phyloP scores from a whole-genome alignment of 2,329 filamentous ascomycete genomes.

The Biscogniauxia mediterranea region DNA sequence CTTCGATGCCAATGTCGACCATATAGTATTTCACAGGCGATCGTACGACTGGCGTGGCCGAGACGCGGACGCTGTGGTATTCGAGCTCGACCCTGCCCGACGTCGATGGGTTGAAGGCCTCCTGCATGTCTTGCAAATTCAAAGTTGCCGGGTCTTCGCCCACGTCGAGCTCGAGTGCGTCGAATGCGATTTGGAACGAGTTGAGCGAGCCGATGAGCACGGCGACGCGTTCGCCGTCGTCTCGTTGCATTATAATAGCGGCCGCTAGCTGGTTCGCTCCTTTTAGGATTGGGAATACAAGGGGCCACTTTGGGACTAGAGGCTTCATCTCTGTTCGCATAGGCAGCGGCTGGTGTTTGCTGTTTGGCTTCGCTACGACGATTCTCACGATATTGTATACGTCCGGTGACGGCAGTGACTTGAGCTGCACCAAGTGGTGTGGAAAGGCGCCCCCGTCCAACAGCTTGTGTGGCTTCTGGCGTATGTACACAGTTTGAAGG shows the following conservation, averaged over 20 bases:
- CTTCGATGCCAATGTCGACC: conserved; percentile 13
- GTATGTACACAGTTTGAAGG: conserved; percentile 28
- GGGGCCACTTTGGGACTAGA: conserved; percentile 7
- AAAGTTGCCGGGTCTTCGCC: background rate
- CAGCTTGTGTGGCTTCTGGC: conserved; percentile 21
- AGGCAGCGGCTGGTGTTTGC: too few relatives aligned
- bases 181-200: conserved; percentile 12
- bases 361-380: too few relatives aligned
- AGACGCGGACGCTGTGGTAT: conserved; percentile 11
- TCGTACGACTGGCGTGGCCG: conserved; percentile 3
- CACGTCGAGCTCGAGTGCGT: background rate
- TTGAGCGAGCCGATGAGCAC: conserved; percentile 9
- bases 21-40: conserved; percentile 13
- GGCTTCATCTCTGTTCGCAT: too few relatives aligned
- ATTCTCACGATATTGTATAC: too few relatives aligned
- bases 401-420: too few relatives aligned
- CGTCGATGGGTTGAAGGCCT: conserved; percentile 2
- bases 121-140: conserved; percentile 1
- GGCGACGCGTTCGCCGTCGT: background rate
- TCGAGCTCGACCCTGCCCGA: background rate
- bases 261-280: background rate
- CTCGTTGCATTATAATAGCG: conserved; percentile 1
- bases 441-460: conserved; percentile 21
- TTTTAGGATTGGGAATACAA: background rate
- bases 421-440: background rate